phyloP scores from a whole-genome alignment of 768 basidiomycete species.

The Boletus pseudopeckii region DNA sequence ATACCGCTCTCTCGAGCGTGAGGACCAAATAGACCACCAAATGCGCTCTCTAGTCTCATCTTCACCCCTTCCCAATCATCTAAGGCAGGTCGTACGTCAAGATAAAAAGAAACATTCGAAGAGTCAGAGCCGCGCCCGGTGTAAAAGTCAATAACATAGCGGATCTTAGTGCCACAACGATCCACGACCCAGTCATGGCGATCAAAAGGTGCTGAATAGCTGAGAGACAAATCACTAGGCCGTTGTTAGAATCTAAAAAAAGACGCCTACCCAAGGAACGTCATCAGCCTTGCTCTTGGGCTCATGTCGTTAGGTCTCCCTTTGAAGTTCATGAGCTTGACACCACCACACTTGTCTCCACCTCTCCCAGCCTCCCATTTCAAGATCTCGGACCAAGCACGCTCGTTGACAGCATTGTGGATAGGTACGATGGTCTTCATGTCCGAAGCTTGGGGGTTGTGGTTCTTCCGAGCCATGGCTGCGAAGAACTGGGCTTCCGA shows the following conservation, averaged over 20 bases:
- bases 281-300: slow-evolving; percentile 78
- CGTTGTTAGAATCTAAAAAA: background rate
- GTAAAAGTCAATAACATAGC: slow-evolving; percentile 99
- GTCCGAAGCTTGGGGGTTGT: slow-evolving; percentile 81
- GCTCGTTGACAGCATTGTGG: slow-evolving; percentile 98
- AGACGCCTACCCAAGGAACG: slow-evolving; percentile 73
- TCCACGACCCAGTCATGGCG: slow-evolving; percentile 97
- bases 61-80: slow-evolving; percentile 93
- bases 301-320: slow-evolving; percentile 80
- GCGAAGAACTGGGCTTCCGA: slow-evolving; percentile 98
- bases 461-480: slow-evolving; percentile 95
- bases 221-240: slow-evolving; percentile 30
- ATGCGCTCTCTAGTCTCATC: slow-evolving; percentile 68
- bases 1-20: slow-evolving; percentile 18
- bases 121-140: slow-evolving; percentile 60
- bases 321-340: slow-evolving; percentile 85
- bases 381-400: slow-evolving; percentile 79
- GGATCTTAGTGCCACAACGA: slow-evolving; percentile 81
- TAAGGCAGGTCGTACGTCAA: slow-evolving; percentile 91
- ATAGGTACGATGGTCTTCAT: slow-evolving; percentile 97
- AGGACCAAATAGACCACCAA: slow-evolving; percentile 35
- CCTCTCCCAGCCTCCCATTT: slow-evolving; percentile 82
- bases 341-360: slow-evolving; percentile 75
- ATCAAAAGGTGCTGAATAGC: slow-evolving; percentile 93
- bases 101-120: slow-evolving; percentile 75